Evolutionary conservation across 2,329 filamentous ascomycete genomes (phyloP), one percentile per base, ranked within the genome.

Genomic region (Aspergillus sp.): DNA sequence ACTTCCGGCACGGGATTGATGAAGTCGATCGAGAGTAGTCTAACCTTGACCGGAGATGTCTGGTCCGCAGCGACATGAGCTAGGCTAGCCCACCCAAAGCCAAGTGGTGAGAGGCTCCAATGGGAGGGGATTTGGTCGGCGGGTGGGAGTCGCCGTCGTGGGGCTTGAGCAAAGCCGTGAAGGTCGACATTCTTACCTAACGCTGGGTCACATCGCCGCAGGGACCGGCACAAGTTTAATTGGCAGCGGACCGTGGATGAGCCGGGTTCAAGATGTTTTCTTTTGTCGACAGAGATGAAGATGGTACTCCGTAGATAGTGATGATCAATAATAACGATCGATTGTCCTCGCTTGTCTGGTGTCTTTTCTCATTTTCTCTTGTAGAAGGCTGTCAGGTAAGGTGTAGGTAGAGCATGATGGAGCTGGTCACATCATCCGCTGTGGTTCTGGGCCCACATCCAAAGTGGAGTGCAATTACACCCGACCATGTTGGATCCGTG

Each of bases 11-110:
- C 16, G 14, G 32, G 22, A 38, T n/a, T n/a, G 35, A 38, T 17
- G 35, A 38, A 38, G 35, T 38, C 5, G 44, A 46, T 46, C 44
- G 26, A 16, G 6, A 35, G 33, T 13, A 13, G 33, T 35, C 33
- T 46, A 22, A 42, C 14, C 44, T 46, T 17, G 13, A 46, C 32
- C 44, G 44, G 44, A 46, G 24, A 46, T 32, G 44, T 17, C 44
- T 46, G 44, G 44, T 46, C 44, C 44, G 44, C 44, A 17, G n/a
- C n/a, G 26, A 17, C 16, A 33, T 9, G 9, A 46, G 26, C 20
- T 46, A 35, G 26, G 32, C 26, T 30, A 30, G 26, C 26, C 26
- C 26, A 30, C 26, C 8, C 26, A 32, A 10, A 46, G 32, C 44
- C 26, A 16, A 17, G 22, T 42, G 40, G 14, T 38, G 16, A 38